Evolutionary conservation across 2,329 filamentous ascomycete species (phyloP), one percentile per base, ranked within the genome.

Genomic region (Scopulariopsis brevicaulis): DNA sequence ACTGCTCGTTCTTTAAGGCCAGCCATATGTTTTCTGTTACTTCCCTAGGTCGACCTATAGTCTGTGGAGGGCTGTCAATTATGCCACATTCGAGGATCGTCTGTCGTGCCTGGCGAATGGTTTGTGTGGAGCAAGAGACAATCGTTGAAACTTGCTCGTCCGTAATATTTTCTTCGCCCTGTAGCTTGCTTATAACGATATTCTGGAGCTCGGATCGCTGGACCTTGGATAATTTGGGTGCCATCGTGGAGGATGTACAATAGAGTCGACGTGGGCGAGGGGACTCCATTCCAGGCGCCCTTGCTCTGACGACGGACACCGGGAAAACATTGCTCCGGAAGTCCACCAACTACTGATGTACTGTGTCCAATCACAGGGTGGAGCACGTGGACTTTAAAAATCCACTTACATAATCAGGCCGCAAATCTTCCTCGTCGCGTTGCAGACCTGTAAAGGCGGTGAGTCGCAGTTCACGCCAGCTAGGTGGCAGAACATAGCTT

Each of bases 21-120:
- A 62, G 58, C 32, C 43, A 53, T 54, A 63, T 63, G 22, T 62
- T 60, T 34, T 63, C 59, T n/a, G 57, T 63, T 24, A 63, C 46
- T 53, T 60, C 50, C 56, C 55, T 62, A 14, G 53, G 59, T 50
- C 59, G 59, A 48, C 59, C 57, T 6, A 40, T 34, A 25, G 56
- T 20, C 25, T 61, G 60, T 11, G 40, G 50, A 32, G 58, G 54
- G 15, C 56, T 53, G 34, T 61, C 56, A 35, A 61, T 59, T n/a
- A 43, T 57, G 46, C 60, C 50, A 57, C 59, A 28, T 57, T 53
- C 58, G 22, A 58, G 53, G 14, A 61, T 53, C 43, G 59, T 59
- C 18, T 53, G 56, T 46, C 50, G 55, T 5, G 43, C 54, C 2
- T 50, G 53, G 10, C 48, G 34, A 22, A 61, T 24, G 10, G 54